Evolutionary conservation across 73 alveolate species (phyloP).

Genomic region (Paramecium octaurelia): DNA sequence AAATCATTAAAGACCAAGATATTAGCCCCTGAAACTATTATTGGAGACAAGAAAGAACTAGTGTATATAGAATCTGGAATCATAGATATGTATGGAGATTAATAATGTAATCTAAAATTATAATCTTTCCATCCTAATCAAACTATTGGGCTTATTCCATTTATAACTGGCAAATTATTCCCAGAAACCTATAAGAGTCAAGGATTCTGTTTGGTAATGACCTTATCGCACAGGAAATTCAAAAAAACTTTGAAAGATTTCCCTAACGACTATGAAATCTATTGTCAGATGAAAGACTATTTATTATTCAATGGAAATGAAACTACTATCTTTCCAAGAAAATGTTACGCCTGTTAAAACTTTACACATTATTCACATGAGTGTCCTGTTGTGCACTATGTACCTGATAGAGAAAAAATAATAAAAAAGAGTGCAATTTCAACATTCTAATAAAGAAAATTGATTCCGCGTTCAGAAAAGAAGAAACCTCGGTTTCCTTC

Average conservation of each 20-base stretch:
- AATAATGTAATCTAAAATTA: neutral
- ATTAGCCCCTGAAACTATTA: neutral
- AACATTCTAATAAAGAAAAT: neutral
- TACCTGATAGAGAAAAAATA: slow-evolving; percentile 47
- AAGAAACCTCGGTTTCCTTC: neutral
- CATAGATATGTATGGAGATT: neutral
- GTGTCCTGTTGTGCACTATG: slow-evolving; percentile 46
- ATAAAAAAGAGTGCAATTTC: neutral
- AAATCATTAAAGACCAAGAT: neutral
- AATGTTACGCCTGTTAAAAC: slow-evolving; percentile 15
- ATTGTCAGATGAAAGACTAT: slow-evolving; percentile 7
- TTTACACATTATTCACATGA: slow-evolving; percentile 1
- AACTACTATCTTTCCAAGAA: neutral
- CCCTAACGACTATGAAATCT: slow-evolving; percentile 36
- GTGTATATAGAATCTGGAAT: neutral
- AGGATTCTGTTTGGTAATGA: slow-evolving; percentile 10
- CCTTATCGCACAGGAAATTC: neutral
- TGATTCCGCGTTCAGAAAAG: neutral
- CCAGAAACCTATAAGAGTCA: neutral
- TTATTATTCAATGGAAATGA: neutral
- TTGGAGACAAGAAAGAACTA: neutral
- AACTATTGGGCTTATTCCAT: neutral
- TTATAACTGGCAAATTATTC: neutral
- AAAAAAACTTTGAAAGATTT: slow-evolving; percentile 1
- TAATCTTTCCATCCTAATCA: neutral